phyloP scores from a whole-genome alignment of 805 yeast genomes.

The Saccharomycopsis sp. region DNA sequence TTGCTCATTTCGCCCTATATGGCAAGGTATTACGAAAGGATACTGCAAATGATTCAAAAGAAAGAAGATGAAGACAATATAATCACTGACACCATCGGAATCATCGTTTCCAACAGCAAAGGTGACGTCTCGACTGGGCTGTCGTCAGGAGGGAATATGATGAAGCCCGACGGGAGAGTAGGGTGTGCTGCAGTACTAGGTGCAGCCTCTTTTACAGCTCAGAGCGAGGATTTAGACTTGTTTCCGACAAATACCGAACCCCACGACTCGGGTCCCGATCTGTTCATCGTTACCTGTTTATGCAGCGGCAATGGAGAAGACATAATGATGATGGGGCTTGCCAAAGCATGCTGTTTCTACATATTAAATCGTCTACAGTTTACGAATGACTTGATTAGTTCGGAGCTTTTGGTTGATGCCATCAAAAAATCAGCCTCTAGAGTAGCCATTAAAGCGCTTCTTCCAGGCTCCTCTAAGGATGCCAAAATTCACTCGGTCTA shows the following conservation, averaged over 20 bases:
- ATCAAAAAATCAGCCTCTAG: slow-evolving; percentile 15
- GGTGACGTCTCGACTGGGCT: slow-evolving; percentile 28
- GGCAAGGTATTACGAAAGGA: background rate
- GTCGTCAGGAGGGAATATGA: slow-evolving; percentile 51
- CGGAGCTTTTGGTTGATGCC: slow-evolving; percentile 22
- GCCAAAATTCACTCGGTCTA: slow-evolving; percentile 11
- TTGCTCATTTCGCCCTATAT: slow-evolving; percentile 25
- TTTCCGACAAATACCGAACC: background rate
- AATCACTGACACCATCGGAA: slow-evolving; percentile 44
- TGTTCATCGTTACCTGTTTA: background rate
- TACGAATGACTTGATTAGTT: slow-evolving; percentile 12
- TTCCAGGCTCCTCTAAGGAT: slow-evolving; percentile 10
- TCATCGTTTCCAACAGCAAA: slow-evolving; percentile 25
- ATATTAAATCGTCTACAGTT: slow-evolving; percentile 15
- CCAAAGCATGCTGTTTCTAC: slow-evolving; percentile 28
- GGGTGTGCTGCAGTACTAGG: slow-evolving; percentile 52
- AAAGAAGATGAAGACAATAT: background rate
- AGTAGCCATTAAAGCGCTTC: background rate
- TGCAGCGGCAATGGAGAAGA: slow-evolving; percentile 48
- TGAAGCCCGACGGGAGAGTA: slow-evolving; percentile 42
- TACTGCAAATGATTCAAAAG: slow-evolving; percentile 4
- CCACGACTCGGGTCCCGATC: background rate
- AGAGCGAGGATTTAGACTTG: slow-evolving; percentile 24
- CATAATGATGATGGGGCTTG: slow-evolving; percentile 39
- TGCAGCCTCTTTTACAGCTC: slow-evolving; percentile 32